A percentile compares a stretch with the other conserved stretches of the same genome.
Evolutionary conservation across 2,329 filamentous ascomycete species (phyloP).

Genomic region (Pseudogymnoascus sp.): DNA sequence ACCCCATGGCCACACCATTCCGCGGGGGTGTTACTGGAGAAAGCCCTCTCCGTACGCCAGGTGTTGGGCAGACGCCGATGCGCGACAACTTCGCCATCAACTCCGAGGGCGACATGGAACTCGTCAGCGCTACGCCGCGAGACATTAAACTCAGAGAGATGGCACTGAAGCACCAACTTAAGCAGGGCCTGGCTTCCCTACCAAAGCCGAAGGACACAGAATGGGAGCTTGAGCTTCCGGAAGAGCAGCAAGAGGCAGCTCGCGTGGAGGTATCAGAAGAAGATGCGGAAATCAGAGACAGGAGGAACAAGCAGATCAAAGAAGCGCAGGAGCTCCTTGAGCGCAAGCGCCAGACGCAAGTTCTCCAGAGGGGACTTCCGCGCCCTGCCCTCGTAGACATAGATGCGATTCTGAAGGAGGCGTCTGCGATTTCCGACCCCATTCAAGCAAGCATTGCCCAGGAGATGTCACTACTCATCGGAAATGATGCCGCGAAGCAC

Average conservation of each 20-base stretch:
- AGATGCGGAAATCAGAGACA: conserved; percentile 66
- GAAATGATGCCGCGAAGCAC: conserved; percentile 70
- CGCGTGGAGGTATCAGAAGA: conserved; percentile 48
- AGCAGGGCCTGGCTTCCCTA: conserved; percentile 67
- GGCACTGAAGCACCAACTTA: conserved; percentile 60
- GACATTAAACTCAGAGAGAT: conserved; percentile 67
- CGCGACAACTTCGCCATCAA: conserved; percentile 84
- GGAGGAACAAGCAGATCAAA: conserved; percentile 63
- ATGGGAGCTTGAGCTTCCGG: conserved; percentile 88
- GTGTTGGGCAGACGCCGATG: conserved; percentile 73
- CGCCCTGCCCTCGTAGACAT: conserved; percentile 68
- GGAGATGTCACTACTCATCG: conserved; percentile 74
- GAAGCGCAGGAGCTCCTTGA: conserved; percentile 66
- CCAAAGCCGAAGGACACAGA: conserved; percentile 90
- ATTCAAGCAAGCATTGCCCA: conserved; percentile 62
- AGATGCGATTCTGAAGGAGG: conserved; percentile 56
- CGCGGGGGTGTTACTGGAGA: conserved; percentile 55
- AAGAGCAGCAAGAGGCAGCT: conserved; percentile 60
- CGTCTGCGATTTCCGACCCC: conserved; percentile 52
- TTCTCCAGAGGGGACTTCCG: conserved; percentile 79
- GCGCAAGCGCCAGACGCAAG: conserved; percentile 76
- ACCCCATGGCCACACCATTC: conserved; percentile 87
- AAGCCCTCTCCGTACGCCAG: conserved; percentile 53
- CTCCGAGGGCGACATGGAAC: conserved; percentile 54
- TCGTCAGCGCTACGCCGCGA: conserved; percentile 66